A percentile compares a stretch with the other conserved stretches of the same genome.
These are phyloP conservation scores for Fusarium agapanthi DNA, from an alignment of 2,329 filamentous ascomycete genomes.

Conservation along the genomic window DNA sequence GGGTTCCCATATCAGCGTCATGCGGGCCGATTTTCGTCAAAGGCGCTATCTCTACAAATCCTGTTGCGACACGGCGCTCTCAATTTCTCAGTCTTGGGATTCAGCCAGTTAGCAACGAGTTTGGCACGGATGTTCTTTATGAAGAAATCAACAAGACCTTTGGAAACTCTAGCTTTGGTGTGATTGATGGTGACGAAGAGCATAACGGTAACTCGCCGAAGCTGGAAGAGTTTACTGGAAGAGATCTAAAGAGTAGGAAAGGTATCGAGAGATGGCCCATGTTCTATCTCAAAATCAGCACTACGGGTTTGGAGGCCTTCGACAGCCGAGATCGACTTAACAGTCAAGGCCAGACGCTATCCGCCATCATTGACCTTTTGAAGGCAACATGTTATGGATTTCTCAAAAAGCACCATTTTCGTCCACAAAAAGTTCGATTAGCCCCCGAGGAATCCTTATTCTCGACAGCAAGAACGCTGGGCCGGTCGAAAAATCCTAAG, in stretches of 20 bases:
- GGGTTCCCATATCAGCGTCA: constrained; percentile 76
- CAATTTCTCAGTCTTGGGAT: constrained; percentile 88
- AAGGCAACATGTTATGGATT: constrained; percentile 77
- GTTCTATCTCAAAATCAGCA: constrained; percentile 79
- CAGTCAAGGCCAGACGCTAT: constrained; percentile 59
- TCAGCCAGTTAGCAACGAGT: constrained; percentile 65
- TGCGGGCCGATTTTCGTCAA: constrained; percentile 68
- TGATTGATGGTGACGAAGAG: constrained; percentile 58
- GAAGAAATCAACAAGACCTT: constrained; percentile 83
- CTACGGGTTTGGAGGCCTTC: constrained; percentile 44
- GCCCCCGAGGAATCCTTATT: constrained; percentile 36
- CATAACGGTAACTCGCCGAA: constrained; percentile 47
- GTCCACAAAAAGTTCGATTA: constrained; percentile 55
- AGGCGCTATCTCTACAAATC: constrained; percentile 76
- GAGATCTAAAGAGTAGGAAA: constrained; percentile 62
- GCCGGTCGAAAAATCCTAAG: constrained; percentile 28
- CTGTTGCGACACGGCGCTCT: constrained; percentile 73
- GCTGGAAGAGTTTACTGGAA: constrained; percentile 57
- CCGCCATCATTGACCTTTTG: constrained; percentile 66
- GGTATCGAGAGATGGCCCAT: constrained; percentile 85
- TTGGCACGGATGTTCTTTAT: constrained; percentile 73
- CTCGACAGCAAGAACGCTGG: constrained; percentile 36
- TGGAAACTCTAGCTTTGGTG: constrained; percentile 78
- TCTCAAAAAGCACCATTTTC: constrained; percentile 75
- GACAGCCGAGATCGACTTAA: constrained; percentile 53